Evolutionary conservation across 495 filamentous ascomycete genomes (phyloP).

Genomic region (Viridothelium virens): DNA sequence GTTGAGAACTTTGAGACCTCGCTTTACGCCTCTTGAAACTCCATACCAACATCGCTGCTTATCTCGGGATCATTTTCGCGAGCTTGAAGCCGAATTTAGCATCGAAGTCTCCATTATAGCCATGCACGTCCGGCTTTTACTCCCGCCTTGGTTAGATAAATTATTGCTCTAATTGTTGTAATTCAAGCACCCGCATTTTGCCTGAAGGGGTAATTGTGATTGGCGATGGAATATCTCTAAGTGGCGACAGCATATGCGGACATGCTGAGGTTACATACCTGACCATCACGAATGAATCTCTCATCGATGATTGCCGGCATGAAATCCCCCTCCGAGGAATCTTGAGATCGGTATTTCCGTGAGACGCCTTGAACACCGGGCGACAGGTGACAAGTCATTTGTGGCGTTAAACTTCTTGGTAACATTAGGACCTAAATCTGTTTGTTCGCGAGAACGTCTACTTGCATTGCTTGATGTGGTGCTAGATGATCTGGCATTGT

Average conservation of each 20-base stretch:
- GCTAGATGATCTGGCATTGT: not conserved
- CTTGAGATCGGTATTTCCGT: not conserved
- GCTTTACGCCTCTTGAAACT: not conserved
- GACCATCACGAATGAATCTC: not conserved
- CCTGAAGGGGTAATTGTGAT: not conserved
- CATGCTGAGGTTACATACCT: not conserved
- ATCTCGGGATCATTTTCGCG: not conserved
- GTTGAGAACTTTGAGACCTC: not conserved
- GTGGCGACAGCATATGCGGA: not conserved
- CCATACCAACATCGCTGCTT: not conserved
- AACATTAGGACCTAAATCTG: not conserved
- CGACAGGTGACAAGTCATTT: not conserved
- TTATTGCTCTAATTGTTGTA: not conserved
- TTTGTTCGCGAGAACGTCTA: not conserved
- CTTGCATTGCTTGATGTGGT: not conserved
- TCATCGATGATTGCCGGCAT: not conserved
- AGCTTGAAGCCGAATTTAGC: not conserved
- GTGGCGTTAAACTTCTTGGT: conserved; percentile 8
- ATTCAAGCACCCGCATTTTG: not conserved
- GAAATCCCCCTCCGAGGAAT: not conserved
- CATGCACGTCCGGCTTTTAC: not conserved
- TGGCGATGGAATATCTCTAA: not conserved
- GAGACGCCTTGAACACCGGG: not conserved
- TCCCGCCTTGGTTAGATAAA: conserved; percentile 5
- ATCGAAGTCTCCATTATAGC: not conserved